Evolutionary conservation across 768 basidiomycete genomes (phyloP).

Genomic region (Boletus edulis): DNA sequence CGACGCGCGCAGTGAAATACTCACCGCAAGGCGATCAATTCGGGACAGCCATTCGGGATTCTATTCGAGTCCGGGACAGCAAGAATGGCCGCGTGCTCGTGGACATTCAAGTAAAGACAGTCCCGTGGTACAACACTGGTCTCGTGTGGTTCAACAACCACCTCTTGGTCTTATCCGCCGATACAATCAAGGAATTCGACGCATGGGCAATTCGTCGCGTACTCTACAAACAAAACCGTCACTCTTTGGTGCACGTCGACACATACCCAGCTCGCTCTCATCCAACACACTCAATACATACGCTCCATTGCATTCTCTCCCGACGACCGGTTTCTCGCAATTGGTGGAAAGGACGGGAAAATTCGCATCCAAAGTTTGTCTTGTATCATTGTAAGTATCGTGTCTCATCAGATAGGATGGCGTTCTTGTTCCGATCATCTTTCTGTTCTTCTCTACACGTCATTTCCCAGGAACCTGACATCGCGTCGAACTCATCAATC

Average conservation of each 20-base stretch:
- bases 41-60: background rate
- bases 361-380: background rate
- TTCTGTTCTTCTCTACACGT: too few species aligned
- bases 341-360: background rate
- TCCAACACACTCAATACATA: background rate
- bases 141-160: background rate
- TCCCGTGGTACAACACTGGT: background rate
- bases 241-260: background rate
- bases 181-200: background rate
- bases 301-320: background rate
- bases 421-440: too few species aligned
- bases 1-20: background rate
- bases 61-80: background rate
- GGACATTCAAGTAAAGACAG: background rate
- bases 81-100: background rate
- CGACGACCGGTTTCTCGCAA: background rate
- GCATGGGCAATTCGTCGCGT: background rate
- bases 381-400: background rate
- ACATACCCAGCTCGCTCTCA: background rate
- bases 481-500: too few species aligned
- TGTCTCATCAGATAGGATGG: background rate
- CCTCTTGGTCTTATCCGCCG: background rate
- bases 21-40: background rate
- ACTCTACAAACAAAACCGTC: background rate
- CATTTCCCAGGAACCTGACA: too few species aligned